Evolutionary conservation across 148 eudicot genomes (phyloP).

Genomic region (Nepenthes gracilis): DNA sequence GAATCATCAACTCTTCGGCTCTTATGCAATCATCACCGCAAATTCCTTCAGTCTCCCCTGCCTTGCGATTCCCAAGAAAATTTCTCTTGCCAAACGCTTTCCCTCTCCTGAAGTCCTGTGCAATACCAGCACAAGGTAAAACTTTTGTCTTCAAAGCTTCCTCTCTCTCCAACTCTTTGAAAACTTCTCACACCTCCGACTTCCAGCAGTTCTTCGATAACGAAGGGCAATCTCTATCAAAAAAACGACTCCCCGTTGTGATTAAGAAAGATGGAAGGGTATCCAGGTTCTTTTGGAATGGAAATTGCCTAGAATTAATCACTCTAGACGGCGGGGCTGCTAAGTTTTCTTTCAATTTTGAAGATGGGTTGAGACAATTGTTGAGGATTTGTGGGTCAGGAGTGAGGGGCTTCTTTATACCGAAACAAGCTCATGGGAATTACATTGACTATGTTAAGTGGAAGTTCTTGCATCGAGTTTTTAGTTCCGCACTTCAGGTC

Average conservation of each 20-base stretch:
- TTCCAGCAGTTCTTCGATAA: constrained; percentile 12
- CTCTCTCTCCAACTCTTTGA: constrained; percentile 24
- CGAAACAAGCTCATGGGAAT: constrained; percentile 50
- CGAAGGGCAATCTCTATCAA: constrained; percentile 10
- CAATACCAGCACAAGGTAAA: not conserved
- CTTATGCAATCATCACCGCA: constrained; percentile 14
- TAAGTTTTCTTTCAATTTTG: constrained; percentile 20
- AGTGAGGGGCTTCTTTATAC: constrained; percentile 57
- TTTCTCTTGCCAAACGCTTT: not conserved
- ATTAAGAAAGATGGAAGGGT: constrained; percentile 32
- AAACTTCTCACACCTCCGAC: constrained; percentile 18
- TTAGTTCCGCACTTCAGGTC: constrained; percentile 91
- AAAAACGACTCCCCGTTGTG: constrained; percentile 41
- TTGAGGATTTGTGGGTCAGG: constrained; percentile 18
- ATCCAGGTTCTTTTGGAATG: constrained; percentile 51
- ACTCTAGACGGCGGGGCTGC: constrained; percentile 20
- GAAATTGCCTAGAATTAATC: constrained; percentile 40
- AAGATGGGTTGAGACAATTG: constrained; percentile 32
- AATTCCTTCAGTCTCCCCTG: constrained; percentile 3
- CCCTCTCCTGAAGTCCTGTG: constrained; percentile 9
- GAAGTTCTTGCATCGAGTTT: constrained; percentile 88
- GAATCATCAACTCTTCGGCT: not conserved
- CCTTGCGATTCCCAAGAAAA: constrained; percentile 21
- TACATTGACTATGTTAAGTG: constrained; percentile 82
- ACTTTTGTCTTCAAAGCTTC: constrained; percentile 11